Evolutionary conservation across 2,329 filamentous ascomycete genomes (phyloP), one percentile per base, ranked within the genome.

Genomic region (Chaetomiaceae sp.): DNA sequence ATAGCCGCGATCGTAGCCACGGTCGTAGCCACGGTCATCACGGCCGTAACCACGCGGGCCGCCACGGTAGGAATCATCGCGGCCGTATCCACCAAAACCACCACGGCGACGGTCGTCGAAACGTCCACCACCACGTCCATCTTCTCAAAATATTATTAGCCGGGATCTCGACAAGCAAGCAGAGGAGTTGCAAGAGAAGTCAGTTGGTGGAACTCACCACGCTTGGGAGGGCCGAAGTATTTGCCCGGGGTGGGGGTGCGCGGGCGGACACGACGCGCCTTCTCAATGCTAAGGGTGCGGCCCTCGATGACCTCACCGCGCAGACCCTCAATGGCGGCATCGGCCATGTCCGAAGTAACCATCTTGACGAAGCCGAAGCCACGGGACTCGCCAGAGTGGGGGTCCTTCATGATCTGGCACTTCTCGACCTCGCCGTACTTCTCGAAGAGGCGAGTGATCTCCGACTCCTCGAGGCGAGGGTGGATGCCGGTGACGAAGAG

Each of bases 311-410:
- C 82, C 71, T 97, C 92, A 66, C 92, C 92, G 70, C 97, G 92
- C 27, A 99, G 80, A 48, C 88, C 92, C 65, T 97, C 93, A 76
- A 93, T 96, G 61, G 93, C 93, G 61, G 93, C 91, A 71, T 99
- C 93, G 58, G 93, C 93, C 72, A 96, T 88, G 50, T 97, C 92
- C 43, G 89, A 82, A 52, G 89, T 95, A 55, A 90, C 84, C 92
- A 99, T 97, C 78, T 99, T 97, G 69, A 99, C 93, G 75, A 99
- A 99, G 50, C 93, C 93, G 61, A 99, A 99, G 60, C 93, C 93
- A 71, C 93, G 93, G 62, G 92, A 97, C 73, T 99, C 93, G 74
- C 96, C 95, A 65, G 89, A 95, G 72, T 99, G 93, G 56, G 93
- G 93, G 67, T 99, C 93, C 66, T 92, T 84, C 93, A 99, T 99